A percentile compares a stretch with the other conserved stretches of the same genome.
Conservation (phyloP, 2,329 filamentous ascomycete genomes). For the Leptographium flavum region DNA sequence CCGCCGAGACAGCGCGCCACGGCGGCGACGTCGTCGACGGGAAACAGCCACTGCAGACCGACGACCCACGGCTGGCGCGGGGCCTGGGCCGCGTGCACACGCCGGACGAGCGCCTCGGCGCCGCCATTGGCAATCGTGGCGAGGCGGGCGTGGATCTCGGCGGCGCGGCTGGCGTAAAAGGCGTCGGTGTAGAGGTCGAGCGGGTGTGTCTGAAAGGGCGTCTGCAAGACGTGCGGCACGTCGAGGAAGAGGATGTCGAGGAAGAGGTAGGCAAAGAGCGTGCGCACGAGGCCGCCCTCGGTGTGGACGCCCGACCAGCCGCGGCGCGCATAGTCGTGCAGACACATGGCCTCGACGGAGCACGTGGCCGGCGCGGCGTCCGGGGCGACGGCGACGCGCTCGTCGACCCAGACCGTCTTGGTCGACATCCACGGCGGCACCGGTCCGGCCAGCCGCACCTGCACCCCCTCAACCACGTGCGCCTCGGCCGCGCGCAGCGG, state of each 20-base stretch:
- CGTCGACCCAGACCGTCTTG: slow-evolving; percentile 83
- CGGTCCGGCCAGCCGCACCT: no score
- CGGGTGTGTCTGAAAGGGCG: slow-evolving; percentile 84
- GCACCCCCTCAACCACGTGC: slow-evolving; percentile 61
- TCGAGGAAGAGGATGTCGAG: slow-evolving; percentile 88
- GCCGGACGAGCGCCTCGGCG: slow-evolving; percentile 50
- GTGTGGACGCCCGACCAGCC: slow-evolving; percentile 94
- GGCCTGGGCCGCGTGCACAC: slow-evolving; percentile 54
- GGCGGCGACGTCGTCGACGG: slow-evolving; percentile 62
- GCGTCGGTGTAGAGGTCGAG: slow-evolving; percentile 85
- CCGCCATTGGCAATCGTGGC: slow-evolving; percentile 77
- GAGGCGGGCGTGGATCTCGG: slow-evolving; percentile 77
- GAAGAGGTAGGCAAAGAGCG: slow-evolving; percentile 80
- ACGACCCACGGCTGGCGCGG: slow-evolving; percentile 71
- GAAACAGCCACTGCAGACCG: slow-evolving; percentile 83
- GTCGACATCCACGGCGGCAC: slow-evolving; percentile 34
- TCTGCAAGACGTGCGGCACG: slow-evolving; percentile 94
- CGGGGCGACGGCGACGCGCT: slow-evolving; percentile 22
- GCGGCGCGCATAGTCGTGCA: slow-evolving; percentile 66
- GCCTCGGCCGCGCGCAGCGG: slow-evolving; percentile 62
- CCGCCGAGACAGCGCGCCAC: slow-evolving; percentile 66
- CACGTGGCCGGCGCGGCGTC: no score
- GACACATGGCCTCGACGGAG: slow-evolving; percentile 85
- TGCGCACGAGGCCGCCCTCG: slow-evolving; percentile 85
- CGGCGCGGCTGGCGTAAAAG: slow-evolving; percentile 75